These are phyloP conservation scores for Metschnikowia noctiluminum DNA, from an alignment of 805 yeast species.

Conservation along the genomic window DNA sequence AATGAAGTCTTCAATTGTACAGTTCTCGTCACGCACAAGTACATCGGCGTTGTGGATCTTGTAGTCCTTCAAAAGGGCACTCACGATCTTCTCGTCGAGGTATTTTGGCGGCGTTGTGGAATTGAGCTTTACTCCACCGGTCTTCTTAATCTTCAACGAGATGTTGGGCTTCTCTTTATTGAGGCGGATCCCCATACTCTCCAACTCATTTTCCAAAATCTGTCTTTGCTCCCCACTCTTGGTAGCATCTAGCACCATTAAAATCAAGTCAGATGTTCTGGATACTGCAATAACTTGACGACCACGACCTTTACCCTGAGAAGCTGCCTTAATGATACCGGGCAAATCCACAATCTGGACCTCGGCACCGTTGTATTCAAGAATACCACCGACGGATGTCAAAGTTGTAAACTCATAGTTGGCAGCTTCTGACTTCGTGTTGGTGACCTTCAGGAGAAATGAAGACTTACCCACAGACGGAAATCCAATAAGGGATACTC, in stretches of 20 bases:
- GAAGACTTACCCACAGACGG: constrained; percentile 98
- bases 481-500: constrained; percentile 92
- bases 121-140: constrained; percentile 89
- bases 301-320: constrained; percentile 97
- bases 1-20: constrained; percentile 87
- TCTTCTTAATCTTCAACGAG: constrained; percentile 69
- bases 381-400: constrained; percentile 94
- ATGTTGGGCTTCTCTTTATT: constrained; percentile 79
- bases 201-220: constrained; percentile 84
- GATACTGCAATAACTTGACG: constrained; percentile 96
- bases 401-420: constrained; percentile 93
- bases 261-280: constrained; percentile 85
- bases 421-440: constrained; percentile 92
- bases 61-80: constrained; percentile 77
- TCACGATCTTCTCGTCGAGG: constrained; percentile 76
- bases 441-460: constrained; percentile 81
- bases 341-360: constrained; percentile 97
- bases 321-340: constrained; percentile 94
- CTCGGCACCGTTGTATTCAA: constrained; percentile 94
- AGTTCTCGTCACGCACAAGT: constrained; percentile 80
- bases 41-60: constrained; percentile 93
- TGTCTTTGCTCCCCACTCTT: constrained; percentile 86
- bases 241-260: constrained; percentile 95
- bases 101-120: constrained; percentile 78
- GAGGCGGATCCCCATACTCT: constrained; percentile 88